Evolutionary conservation across 2,329 filamentous ascomycete genomes (phyloP).

Genomic region (Neopestalotiopsis clavispora): DNA sequence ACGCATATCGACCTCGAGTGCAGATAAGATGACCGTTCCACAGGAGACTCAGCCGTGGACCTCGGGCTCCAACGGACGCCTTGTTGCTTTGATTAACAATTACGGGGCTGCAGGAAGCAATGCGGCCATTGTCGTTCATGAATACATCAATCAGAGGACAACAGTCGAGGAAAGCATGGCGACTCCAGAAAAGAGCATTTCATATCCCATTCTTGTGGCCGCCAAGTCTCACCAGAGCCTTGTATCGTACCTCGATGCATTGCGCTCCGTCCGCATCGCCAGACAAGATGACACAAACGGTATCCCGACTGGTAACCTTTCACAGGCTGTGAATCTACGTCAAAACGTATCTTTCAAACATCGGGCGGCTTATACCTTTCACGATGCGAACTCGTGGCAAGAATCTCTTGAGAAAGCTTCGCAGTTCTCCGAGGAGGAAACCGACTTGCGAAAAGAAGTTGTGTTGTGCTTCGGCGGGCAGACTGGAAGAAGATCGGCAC

Average conservation of each 20-base stretch:
- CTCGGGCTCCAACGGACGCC: background rate
- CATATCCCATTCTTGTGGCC: background rate
- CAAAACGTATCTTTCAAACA: too few species aligned
- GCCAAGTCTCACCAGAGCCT: background rate
- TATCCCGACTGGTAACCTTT: too few species aligned
- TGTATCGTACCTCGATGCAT: too few species aligned
- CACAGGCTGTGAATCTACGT: too few species aligned
- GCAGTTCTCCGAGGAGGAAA: too few species aligned
- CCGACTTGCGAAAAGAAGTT: background rate
- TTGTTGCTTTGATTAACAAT: constrained; percentile 38
- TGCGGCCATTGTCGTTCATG: constrained; percentile 25
- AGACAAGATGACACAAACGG: too few species aligned
- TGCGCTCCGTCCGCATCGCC: too few species aligned
- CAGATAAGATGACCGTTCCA: background rate
- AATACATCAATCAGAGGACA: background rate
- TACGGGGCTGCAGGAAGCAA: constrained; percentile 44
- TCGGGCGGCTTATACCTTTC: too few species aligned
- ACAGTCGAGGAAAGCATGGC: background rate
- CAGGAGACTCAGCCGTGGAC: background rate
- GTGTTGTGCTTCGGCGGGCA: constrained; percentile 2
- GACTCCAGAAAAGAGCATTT: constrained; percentile 9
- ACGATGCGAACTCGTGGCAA: background rate
- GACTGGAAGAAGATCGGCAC: background rate
- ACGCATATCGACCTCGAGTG: constrained; percentile 25
- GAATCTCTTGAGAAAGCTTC: too few species aligned